Evolutionary conservation across 2,329 filamentous ascomycete species (phyloP).

Genomic region (Balansia obtecta): DNA sequence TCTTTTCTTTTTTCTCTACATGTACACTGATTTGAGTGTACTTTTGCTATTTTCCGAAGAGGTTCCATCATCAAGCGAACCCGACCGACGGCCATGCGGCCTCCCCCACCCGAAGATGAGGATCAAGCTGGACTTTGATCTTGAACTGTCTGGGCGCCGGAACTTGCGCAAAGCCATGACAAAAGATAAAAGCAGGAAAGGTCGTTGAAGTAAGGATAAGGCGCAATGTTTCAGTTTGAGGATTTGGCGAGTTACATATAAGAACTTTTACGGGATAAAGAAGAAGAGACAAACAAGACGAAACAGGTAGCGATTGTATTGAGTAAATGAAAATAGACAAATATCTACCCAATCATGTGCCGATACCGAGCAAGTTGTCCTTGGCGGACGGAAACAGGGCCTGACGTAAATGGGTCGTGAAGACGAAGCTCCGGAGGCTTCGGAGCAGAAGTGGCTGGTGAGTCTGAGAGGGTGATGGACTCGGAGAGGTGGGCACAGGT

Average conservation of each 20-base stretch:
- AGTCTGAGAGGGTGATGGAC: too few relatives aligned
- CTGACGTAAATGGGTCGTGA: too few relatives aligned
- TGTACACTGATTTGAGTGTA: background rate
- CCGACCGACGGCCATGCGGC: background rate
- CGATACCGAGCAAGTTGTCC: too few relatives aligned
- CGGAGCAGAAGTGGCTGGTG: too few relatives aligned
- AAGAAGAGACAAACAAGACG: background rate
- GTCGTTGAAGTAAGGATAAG: slow-evolving; percentile 6
- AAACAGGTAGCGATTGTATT: background rate
- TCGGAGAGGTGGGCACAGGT: too few relatives aligned
- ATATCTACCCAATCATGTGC: background rate
- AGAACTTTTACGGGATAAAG: background rate
- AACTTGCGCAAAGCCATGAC: slow-evolving; percentile 4
- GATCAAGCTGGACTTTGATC: slow-evolving; percentile 22
- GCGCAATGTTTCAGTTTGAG: slow-evolving; percentile 6
- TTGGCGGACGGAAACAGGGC: too few relatives aligned
- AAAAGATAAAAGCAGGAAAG: slow-evolving; percentile 1
- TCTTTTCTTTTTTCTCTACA: slow-evolving; percentile 7
- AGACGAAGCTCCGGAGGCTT: too few relatives aligned
- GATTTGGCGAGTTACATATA: slow-evolving; percentile 6
- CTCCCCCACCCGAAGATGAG: background rate
- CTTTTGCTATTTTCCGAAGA: slow-evolving; percentile 3
- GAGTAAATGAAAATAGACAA: background rate
- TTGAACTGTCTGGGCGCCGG: slow-evolving; percentile 11
- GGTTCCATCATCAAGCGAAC: background rate